Evolutionary conservation across 495 filamentous ascomycete genomes (phyloP).

Genomic region (Tuber microsphaerosporum): DNA sequence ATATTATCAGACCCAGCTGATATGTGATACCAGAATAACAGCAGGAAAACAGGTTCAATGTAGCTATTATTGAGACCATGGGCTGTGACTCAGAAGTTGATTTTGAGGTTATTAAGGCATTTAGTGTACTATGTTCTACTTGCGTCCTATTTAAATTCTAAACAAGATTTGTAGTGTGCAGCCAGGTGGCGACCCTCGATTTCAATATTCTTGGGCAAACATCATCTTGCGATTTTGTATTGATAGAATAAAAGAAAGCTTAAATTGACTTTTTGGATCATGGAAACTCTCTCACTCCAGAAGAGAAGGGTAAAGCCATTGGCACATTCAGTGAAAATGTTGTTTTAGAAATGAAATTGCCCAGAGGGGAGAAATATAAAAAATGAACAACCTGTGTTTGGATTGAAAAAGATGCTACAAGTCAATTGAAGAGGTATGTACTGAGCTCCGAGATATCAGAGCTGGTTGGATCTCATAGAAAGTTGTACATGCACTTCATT

Average conservation of each 20-base stretch:
- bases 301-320: background rate
- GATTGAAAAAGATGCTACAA: background rate
- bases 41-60: slow-evolving; percentile 7
- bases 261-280: slow-evolving; percentile 3
- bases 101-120: background rate
- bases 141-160: too few species aligned
- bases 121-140: background rate
- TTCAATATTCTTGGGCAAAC: slow-evolving; percentile 6
- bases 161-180: background rate
- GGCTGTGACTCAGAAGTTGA: background rate
- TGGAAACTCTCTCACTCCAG: background rate
- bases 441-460: background rate
- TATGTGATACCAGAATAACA: slow-evolving; percentile 3
- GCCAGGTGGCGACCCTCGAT: background rate
- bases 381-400: background rate
- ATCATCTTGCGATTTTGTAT: background rate
- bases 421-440: slow-evolving; percentile 6
- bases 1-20: background rate
- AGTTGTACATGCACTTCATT: background rate
- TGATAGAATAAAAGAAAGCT: slow-evolving; percentile 6
- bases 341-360: slow-evolving; percentile 2
- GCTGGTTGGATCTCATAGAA: background rate
- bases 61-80: background rate
- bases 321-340: background rate
- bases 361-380: background rate